Base-by-base conservation (phyloP, 352 stramenopile genomes). In the Phytophthora multivora region DNA sequence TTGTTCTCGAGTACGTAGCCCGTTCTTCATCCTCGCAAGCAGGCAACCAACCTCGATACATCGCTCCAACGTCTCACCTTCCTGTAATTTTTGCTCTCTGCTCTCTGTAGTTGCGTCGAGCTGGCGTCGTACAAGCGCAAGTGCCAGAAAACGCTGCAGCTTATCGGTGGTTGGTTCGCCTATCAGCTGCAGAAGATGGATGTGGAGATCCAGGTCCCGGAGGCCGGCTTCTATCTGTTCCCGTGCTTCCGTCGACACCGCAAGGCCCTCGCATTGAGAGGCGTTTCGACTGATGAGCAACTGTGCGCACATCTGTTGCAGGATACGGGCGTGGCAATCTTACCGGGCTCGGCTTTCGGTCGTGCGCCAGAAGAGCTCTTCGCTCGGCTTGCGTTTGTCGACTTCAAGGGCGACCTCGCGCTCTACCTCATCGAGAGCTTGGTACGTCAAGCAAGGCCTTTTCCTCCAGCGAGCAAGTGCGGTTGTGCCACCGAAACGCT, bases 391-490 rank as follows among this genome's bases (percentile, higher is more conserved):
- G 88, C 88, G 5, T 95, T 93, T 52, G 88, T 96, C 2, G 88
- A 95, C 60, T 96, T 96, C 48, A 93, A 95, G 59, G 88, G 88
- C 49, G 88, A 94, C 21, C 83, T 95, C 40, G 85, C 88, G 15
- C 69, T 96, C 42, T 96, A 96, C 46, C 59, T 94, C 1, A 91
- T 96, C 59, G 85, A 93, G 58, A 94, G 85, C 63, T 93, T 91
- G 83, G 84, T 95, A 70, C 60, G 75, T 35, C 15, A n/a, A n/a
- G n/a, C 11, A 4, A 33, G 28, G 9, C 10, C 28, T 16, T 48
- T 55, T 12, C 48, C 9, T 19, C 35, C 3, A 18, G 35, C 35
- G 10, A 11, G 15, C 26, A 25, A 16, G 28, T 43, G 21, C 38
- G 6, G 26, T 16, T 21, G 47, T 53, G 43, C 42, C 16, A 56